Conservation (phyloP, 768 basidiomycete species). For the Strobilomyces confusus region DNA sequence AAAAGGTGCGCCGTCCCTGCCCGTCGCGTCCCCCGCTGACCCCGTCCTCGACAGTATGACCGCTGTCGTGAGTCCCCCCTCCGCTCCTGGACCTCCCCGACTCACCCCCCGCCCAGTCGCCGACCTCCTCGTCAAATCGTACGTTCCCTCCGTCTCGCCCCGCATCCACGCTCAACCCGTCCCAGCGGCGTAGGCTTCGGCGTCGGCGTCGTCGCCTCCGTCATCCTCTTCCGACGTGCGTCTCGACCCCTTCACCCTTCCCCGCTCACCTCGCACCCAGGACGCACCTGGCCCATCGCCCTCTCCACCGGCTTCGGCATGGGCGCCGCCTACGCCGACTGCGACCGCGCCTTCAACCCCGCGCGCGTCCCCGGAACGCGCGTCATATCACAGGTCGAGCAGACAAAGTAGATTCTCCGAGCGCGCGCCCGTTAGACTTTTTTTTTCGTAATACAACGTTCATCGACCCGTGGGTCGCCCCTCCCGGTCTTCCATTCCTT, state of each 20-base stretch:
- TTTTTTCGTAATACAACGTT: not conserved
- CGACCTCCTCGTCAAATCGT: slow-evolving; percentile 86
- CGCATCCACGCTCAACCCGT: slow-evolving; percentile 6
- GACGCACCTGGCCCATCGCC: slow-evolving; percentile 90
- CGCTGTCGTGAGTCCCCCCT: slow-evolving; percentile 70
- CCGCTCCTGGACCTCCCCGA: not conserved
- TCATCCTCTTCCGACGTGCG: slow-evolving; percentile 88
- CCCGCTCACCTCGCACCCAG: slow-evolving; percentile 37
- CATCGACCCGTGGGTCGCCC: slow-evolving; percentile 4
- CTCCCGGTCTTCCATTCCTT: slow-evolving; percentile 16
- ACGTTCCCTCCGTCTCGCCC: slow-evolving; percentile 24
- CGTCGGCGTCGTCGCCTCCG: slow-evolving; percentile 83
- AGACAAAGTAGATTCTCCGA: slow-evolving; percentile 18
- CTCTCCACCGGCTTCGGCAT: slow-evolving; percentile 84
- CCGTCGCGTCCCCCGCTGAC: not conserved
- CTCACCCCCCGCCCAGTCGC: slow-evolving; percentile 45
- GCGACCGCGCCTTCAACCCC: slow-evolving; percentile 90
- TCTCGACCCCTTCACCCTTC: slow-evolving; percentile 19
- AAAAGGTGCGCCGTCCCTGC: slow-evolving; percentile 57
- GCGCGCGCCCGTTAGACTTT: not conserved
- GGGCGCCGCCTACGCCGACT: slow-evolving; percentile 87
- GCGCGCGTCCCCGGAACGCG: slow-evolving; percentile 83
- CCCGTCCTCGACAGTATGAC: slow-evolving; percentile 56
- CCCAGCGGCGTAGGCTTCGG: slow-evolving; percentile 83
- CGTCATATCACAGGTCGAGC: slow-evolving; percentile 45